phyloP scores from a whole-genome alignment of 1,284 basidiomycete species.

The Schizophyllum amplum region DNA sequence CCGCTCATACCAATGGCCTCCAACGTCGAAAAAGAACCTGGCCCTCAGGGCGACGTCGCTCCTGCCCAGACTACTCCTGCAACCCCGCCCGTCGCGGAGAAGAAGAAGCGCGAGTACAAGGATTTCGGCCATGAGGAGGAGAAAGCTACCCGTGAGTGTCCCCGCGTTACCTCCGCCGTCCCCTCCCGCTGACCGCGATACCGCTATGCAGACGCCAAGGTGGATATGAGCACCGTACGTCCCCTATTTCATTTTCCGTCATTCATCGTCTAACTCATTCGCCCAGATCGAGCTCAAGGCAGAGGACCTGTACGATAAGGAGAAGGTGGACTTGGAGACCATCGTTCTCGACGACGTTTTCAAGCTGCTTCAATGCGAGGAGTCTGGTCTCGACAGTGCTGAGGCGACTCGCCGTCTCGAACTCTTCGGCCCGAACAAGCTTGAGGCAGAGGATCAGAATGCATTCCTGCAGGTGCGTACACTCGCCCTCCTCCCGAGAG shows the following conservation, averaged over 20 bases:
- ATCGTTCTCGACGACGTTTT: conserved; percentile 97
- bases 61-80: conserved; percentile 20
- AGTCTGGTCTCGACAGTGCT: conserved; percentile 68
- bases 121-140: conserved; percentile 78
- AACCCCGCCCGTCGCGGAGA: conserved; percentile 31
- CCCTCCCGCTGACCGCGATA: conserved; percentile 9
- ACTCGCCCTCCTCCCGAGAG: not conserved
- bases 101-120: conserved; percentile 88
- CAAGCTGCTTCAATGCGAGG: conserved; percentile 86
- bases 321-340: conserved; percentile 98
- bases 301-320: conserved; percentile 95
- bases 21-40: conserved; percentile 56
- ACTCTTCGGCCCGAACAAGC: conserved; percentile 95
- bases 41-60: conserved; percentile 35
- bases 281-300: conserved; percentile 82
- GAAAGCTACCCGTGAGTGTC: conserved; percentile 60
- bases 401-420: conserved; percentile 85
- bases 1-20: conserved; percentile 23
- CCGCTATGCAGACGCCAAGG: conserved; percentile 60
- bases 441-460: conserved; percentile 87
- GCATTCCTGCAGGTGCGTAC: conserved; percentile 66
- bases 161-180: conserved; percentile 4
- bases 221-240: conserved; percentile 76
- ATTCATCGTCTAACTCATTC: conserved; percentile 10
- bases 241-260: conserved; percentile 9